Base-by-base conservation (phyloP, 225 moss, liverwort and hornwort species). In the Pseudoscleropodium purum region DNA sequence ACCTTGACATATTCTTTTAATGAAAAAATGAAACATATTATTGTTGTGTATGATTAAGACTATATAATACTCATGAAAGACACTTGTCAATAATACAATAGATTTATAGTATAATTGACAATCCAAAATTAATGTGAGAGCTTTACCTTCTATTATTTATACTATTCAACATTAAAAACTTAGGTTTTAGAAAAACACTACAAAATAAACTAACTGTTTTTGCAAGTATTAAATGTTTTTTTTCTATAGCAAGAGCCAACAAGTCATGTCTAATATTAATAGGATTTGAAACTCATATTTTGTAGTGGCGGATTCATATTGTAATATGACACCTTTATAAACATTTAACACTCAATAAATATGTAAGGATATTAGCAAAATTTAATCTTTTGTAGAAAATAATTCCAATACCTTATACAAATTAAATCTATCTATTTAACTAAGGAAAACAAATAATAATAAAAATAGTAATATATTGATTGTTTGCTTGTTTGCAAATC, bases 21-120 rank as follows among this genome's bases (percentile, higher is more conserved):
- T 14, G 0, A 41, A 26, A 70, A 21, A 2, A 0, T 41, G 0
- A 0, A 0, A 70, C 15, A 25, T 8, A 5, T 0, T 39, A 70
- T 24, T 14, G 4, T 24, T 70, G 0, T 1, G 1, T 41, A 41
- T 0, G 15, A 39, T 1, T 21, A 70, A 26, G 1, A 14, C 0
- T 39, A 0, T 0, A 0, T 39, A 41, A 3, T 70, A 39, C 4
- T 25, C 7, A 25, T 0, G 0, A 70, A 70, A 2, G 13, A 39
- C 3, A 13, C 7, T 39, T 70, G 25, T 25, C 0, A 5, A 70
- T 70, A 39, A 2, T 70, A 25, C 3, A 25, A 70, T 0, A 41
- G 0, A 14, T 41, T 4, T 23, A 25, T 0, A 70, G 0, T 25
- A 41, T 41, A 5, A 25, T 41, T 1, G 0, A 41, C 2, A 2